Percentiles rank a stretch among this genome's conserved stretches.
phyloP scores from a whole-genome alignment of 176 grass and related monocot species.

The Oryza glumipatula region DNA sequence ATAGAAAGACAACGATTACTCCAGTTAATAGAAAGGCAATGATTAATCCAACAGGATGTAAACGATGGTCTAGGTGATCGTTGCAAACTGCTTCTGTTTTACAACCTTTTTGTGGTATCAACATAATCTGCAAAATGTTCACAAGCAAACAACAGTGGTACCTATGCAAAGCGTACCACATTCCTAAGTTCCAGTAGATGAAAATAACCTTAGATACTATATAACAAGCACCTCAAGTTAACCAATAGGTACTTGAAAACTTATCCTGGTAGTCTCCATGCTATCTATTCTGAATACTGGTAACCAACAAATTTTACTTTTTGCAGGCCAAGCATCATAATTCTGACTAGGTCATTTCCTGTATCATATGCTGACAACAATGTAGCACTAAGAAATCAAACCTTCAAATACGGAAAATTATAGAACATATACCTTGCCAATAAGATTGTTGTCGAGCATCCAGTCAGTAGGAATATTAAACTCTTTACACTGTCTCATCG shows the following conservation, averaged over 20 bases:
- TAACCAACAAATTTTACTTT: not conserved
- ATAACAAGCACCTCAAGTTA: not conserved
- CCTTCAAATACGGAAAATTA: conserved; percentile 2
- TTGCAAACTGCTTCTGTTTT: not conserved
- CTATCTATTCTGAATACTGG: not conserved
- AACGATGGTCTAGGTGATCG: not conserved
- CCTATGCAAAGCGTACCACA: not conserved
- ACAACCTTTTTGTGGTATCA: not conserved
- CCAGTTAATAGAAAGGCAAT: not conserved
- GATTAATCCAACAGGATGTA: not conserved
- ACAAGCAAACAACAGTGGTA: not conserved
- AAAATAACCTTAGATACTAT: not conserved
- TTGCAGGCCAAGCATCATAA: not conserved
- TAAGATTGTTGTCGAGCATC: conserved; percentile 90
- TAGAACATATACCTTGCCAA: conserved; percentile 75
- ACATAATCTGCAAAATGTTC: not conserved
- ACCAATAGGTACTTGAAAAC: not conserved
- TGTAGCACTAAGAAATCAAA: conserved; percentile 13
- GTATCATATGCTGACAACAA: not conserved
- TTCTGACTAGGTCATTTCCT: conserved; percentile 8
- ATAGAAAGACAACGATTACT: not conserved
- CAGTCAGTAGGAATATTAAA: conserved; percentile 95
- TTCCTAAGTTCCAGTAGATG: not conserved
- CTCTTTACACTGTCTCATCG: conserved; percentile 80
- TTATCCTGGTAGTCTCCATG: not conserved